Base-by-base conservation (phyloP, 148 eudicot species). In the Diospyros kaki region DNA sequence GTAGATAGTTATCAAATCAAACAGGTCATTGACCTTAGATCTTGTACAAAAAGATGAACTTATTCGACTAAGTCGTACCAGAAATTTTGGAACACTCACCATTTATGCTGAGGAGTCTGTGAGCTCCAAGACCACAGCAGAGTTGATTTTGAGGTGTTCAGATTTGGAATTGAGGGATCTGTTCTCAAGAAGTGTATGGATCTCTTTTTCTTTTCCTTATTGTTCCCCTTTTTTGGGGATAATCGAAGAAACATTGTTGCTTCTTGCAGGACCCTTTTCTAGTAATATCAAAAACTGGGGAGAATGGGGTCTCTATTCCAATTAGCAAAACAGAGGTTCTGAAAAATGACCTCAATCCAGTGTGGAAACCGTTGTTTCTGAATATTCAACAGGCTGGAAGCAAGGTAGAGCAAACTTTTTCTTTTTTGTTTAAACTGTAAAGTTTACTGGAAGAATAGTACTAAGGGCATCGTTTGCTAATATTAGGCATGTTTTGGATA, bases 271-370 rank as follows among this genome's bases (percentile, higher is more conserved):
- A 96, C 78, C 95, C 99, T 13, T 88, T 96, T 73, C 77, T 96
- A 76, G 87, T 91, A 78, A 88, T 96, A 82, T 93, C 97, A 68
- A 96, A 85, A 85, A 76, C 64, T 59, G 79, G 81, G 71, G 97
- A 96, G 83, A 75, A 83, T 85, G 97, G 97, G 61, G 63, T 73
- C 44, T 56, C 83, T 60, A 71, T 93, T 81, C 99, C 98, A 69
- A 86, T 96, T 74, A 91, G 90, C 87, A 96, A 88, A 86, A 96
- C 99, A 28, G 98, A 96, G 81, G 97, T 89, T 53, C 59, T 93
- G 78, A 89, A 87, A 87, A 88, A 93, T 84, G 89, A 96, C 73
- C 83, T 87, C 51, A 80, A 83, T 75, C 99, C 99, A 3, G 86
- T 64, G 42, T 96, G 99, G 99, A 93, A 93, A 61, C 93, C 92